A percentile compares a stretch with the other conserved stretches of the same genome.
Conservation (phyloP, 2,329 filamentous ascomycete genomes). For the Chrysoporthe cubensis region DNA sequence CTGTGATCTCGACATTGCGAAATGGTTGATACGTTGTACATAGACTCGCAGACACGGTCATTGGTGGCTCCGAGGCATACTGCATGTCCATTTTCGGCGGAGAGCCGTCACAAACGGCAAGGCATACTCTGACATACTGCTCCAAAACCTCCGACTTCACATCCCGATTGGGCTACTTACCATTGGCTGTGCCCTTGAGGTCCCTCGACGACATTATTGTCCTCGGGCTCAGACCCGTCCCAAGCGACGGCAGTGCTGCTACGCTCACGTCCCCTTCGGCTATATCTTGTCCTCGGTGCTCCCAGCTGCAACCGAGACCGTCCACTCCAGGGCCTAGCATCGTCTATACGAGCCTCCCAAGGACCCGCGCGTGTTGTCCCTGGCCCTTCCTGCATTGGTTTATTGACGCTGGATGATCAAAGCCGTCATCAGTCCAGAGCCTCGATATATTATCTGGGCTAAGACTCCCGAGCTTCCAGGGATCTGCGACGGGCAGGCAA, state of each 20-base stretch:
- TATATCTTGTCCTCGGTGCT: background rate
- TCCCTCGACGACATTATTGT: background rate
- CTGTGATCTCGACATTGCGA: slow-evolving; percentile 1
- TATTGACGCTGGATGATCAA: background rate
- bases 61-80: background rate
- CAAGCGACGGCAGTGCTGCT: background rate
- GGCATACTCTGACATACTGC: background rate
- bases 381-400: background rate
- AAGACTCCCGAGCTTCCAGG: background rate
- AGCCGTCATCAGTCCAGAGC: background rate
- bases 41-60: background rate
- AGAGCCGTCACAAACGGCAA: background rate
- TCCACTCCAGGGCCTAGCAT: background rate
- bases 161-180: background rate
- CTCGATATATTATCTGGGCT: background rate
- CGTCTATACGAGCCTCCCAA: background rate
- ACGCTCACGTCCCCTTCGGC: background rate
- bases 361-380: background rate
- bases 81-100: background rate
- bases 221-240: background rate
- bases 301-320: background rate
- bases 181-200: background rate
- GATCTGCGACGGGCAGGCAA: background rate
- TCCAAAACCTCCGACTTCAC: background rate
- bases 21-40: background rate